Base-by-base conservation (phyloP, 2,329 filamentous ascomycete species). In the Scorias spongiosa region DNA sequence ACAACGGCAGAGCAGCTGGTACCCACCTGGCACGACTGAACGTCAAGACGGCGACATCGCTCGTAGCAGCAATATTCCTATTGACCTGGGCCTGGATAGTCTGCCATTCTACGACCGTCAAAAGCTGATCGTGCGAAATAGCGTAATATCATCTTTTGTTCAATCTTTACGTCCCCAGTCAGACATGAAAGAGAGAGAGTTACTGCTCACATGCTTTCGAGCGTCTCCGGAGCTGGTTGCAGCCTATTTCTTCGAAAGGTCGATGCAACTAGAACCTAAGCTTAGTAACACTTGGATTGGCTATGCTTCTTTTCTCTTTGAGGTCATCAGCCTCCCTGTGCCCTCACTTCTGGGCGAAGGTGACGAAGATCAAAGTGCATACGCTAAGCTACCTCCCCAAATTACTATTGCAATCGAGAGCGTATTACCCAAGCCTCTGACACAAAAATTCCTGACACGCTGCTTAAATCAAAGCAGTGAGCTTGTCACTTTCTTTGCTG, bases 221-320 rank as follows among this genome's bases (percentile, higher is more conserved):
- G 76, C 76, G 7, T 84, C 82, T 0, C 89, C 93, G 1, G 91
- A 96, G 62, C 71, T 96, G 2, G 76, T 93, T 1, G 82, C 86
- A 38, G 80, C 87, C 55, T 98, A 93, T 60, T 96, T 94, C 57
- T 70, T 78, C 38, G 88, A 86, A 57, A 79, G 75, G 47, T 76
- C 80, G 18, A 58, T 57, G 43, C 77, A 80, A 0, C 86, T 93
- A 49, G 88, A 96, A 37, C 88, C 91, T 0, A 96, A 94, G 57
- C 71, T 93, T 5, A 91, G 87, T 2, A 80, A 87, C 39, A 91
- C 87, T 0, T 98, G 91, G 91, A 84, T 96, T 52, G 88, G 89
- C 37, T 94, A 93, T 58, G 86, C 87, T 0, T 79, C 87, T 0
- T 85, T 96, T 49, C 66, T 98, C 5, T 93, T 93, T 62, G 83